A percentile compares a stretch with the other conserved stretches of the same genome.
Conservation (phyloP, 768 basidiomycete genomes). For the Nidularia sp. region DNA sequence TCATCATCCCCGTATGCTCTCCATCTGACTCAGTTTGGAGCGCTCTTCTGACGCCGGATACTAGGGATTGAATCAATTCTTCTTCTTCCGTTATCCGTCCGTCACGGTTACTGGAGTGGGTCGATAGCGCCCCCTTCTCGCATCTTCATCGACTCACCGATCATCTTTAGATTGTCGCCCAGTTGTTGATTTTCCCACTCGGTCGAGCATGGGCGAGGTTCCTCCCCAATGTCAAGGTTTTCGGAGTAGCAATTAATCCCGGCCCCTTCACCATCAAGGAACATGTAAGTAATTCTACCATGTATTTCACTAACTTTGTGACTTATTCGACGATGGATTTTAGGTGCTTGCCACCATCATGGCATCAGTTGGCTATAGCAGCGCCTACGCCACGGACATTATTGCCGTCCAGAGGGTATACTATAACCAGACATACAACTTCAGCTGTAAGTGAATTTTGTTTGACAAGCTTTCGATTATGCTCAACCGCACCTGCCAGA, state of each 20-base stretch:
- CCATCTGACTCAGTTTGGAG: background rate
- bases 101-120: slow-evolving; percentile 52
- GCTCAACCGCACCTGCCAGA: slow-evolving; percentile 31
- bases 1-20: slow-evolving; percentile 46
- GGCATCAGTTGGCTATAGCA: slow-evolving; percentile 33
- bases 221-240: slow-evolving; percentile 47
- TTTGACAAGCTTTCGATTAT: background rate
- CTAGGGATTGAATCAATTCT: slow-evolving; percentile 67
- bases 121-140: slow-evolving; percentile 17
- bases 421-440: slow-evolving; percentile 63
- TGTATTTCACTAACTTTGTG: slow-evolving; percentile 21
- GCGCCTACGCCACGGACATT: slow-evolving; percentile 75
- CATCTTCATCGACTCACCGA: background rate
- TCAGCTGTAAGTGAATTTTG: slow-evolving; percentile 36
- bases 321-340: slow-evolving; percentile 20
- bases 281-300: slow-evolving; percentile 38
- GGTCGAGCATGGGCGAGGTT: slow-evolving; percentile 55
- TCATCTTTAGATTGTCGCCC: slow-evolving; percentile 48
- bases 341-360: slow-evolving; percentile 50
- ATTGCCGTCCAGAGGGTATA: slow-evolving; percentile 74
- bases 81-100: slow-evolving; percentile 72
- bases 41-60: background rate
- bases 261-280: slow-evolving; percentile 78
- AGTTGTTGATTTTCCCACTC: slow-evolving; percentile 64
- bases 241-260: slow-evolving; percentile 53